Conservation (phyloP, 2,329 filamentous ascomycete genomes). For the Stachybotrys echinatus region DNA sequence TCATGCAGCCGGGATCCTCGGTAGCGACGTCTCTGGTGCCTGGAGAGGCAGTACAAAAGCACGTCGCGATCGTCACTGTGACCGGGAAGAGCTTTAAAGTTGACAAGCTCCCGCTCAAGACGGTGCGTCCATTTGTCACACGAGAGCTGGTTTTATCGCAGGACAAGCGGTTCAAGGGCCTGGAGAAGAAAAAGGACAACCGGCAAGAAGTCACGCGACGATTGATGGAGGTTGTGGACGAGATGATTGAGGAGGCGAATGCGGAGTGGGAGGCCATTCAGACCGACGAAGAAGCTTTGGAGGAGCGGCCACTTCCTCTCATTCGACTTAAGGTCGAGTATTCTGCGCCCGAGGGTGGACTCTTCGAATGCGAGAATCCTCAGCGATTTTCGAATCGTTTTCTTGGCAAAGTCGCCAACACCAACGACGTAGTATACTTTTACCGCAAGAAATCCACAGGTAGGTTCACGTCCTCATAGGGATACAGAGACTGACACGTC, state of each 20-base stretch:
- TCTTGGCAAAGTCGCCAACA: conserved; percentile 83
- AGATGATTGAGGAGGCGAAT: conserved; percentile 82
- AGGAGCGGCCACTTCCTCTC: conserved; percentile 69
- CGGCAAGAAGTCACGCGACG: conserved; percentile 72
- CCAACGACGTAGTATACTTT: conserved; percentile 89
- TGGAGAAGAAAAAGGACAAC: conserved; percentile 81
- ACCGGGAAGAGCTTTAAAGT: conserved; percentile 76
- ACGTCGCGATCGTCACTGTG: conserved; percentile 80
- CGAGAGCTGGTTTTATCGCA: conserved; percentile 72
- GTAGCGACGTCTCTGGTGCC: conserved; percentile 88
- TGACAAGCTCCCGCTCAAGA: conserved; percentile 78
- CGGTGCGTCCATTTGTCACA: conserved; percentile 86
- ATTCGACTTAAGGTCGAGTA: conserved; percentile 90
- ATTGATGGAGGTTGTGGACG: conserved; percentile 72
- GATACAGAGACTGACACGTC: conserved; percentile 3
- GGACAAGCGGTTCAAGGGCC: conserved; percentile 68
- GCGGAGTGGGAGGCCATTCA: conserved; percentile 77
- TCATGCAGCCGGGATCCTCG: conserved; percentile 96
- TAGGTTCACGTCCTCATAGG: neutral
- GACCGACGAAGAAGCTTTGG: conserved; percentile 52
- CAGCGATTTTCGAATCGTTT: conserved; percentile 95
- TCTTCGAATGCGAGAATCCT: conserved; percentile 89
- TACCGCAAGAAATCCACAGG: conserved; percentile 56
- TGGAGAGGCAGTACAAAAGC: conserved; percentile 85
- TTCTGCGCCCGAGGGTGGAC: conserved; percentile 75